These are phyloP conservation scores for Amylocystis lapponica DNA, from an alignment of 768 basidiomycete species.

Conservation along the genomic window DNA sequence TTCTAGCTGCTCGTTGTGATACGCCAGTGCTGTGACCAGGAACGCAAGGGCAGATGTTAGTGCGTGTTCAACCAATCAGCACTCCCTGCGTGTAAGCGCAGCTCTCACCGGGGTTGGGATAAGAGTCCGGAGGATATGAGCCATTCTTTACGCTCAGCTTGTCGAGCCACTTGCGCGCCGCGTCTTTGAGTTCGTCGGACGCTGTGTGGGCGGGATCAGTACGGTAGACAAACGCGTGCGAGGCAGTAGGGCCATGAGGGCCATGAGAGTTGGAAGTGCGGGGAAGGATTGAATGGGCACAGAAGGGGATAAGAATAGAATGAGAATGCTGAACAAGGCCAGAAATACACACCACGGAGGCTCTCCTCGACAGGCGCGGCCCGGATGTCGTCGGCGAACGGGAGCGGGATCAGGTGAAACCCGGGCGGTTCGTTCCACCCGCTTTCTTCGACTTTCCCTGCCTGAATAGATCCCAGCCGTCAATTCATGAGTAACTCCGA, in stretches of 20 bases:
- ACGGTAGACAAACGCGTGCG: background rate
- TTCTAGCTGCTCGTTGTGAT: slow-evolving; percentile 86
- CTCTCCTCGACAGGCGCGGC: slow-evolving; percentile 64
- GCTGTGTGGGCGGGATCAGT: slow-evolving; percentile 36
- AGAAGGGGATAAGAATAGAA: background rate
- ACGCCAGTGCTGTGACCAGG: slow-evolving; percentile 61
- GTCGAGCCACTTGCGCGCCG: slow-evolving; percentile 69
- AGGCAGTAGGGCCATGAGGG: background rate
- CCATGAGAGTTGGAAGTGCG: background rate
- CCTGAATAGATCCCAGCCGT: slow-evolving; percentile 33
- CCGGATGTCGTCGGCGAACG: slow-evolving; percentile 93
- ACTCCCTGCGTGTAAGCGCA: background rate
- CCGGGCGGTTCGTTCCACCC: slow-evolving; percentile 85
- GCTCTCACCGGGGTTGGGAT: slow-evolving; percentile 81
- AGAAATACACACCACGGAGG: slow-evolving; percentile 44
- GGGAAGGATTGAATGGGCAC: background rate
- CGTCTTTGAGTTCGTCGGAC: slow-evolving; percentile 56
- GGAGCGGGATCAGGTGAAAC: slow-evolving; percentile 89
- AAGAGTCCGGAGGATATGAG: slow-evolving; percentile 81
- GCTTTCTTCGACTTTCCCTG: slow-evolving; percentile 60
- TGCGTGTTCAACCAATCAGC: too few species aligned
- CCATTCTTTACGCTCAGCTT: slow-evolving; percentile 76
- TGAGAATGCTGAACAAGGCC: background rate
- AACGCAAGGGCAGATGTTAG: background rate
- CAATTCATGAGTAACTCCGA: background rate